Evolutionary conservation across 495 filamentous ascomycete species (phyloP), one percentile per base, ranked within the genome.

Genomic region (Patellaria atrata): DNA sequence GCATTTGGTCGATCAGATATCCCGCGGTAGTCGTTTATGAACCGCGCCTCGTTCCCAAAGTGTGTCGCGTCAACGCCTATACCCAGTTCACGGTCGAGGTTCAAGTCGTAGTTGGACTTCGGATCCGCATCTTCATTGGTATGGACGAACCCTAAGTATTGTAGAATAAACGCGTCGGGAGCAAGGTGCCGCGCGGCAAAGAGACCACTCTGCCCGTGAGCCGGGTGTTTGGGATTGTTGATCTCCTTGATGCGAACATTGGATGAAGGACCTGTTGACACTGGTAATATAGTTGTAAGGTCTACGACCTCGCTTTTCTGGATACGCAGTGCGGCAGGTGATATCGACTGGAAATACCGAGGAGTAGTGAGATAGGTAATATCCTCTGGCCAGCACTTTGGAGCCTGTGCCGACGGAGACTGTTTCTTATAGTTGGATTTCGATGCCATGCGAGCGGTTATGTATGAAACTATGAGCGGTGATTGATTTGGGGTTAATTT

Each of bases 1-100:
- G 69, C 68, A 49, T 77, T 77, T 1, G 73, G 58, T 9, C 59
- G 42, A 20, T 49, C 51, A 17, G 50, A 36, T 12, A 82, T 61
- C 1, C 78, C 77, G 12, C 79, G 64, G 43, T 78, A 84, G 52
- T 84, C 79, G 45, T 84, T 84, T 21, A 77, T 62, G 51, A 78
- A 82, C 7, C 79, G 55, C 3, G 70, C 75, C 54, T 83, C 79
- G 43, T 79, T 82, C 3, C 78, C 78, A 27, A 48, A 50, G 8
- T 50, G 57, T 5, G 52, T 59, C 2, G 76, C 79, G 48, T 84
- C 79, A 11, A 82, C 63, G 4, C 70, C 73, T 0, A 82, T 51
- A 15, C 63, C 67, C 3, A 47, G 43, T 3, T 73, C 70, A 21
- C 67, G 57, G 47, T 73, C 68, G 0, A 82, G 54, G 47, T 61